Conservation (phyloP, 331 rosid species). For the Dryas integrifolia region DNA sequence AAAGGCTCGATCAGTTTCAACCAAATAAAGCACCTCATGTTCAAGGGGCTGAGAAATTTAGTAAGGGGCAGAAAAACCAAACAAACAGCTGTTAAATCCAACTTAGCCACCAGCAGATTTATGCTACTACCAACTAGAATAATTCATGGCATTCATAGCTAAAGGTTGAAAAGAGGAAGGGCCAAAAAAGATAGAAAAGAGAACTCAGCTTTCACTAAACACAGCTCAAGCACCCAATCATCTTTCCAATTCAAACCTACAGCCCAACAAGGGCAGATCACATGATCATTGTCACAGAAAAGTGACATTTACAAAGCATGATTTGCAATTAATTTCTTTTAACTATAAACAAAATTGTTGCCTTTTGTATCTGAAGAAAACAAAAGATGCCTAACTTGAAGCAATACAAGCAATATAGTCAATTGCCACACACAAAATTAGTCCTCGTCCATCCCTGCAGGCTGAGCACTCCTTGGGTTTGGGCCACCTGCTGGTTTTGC, state of each 20-base stretch:
- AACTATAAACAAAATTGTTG: neutral
- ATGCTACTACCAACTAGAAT: too few relatives aligned
- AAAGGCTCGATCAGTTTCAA: too few relatives aligned
- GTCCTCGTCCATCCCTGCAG: constrained; percentile 82
- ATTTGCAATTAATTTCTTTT: neutral
- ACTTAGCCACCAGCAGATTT: too few relatives aligned
- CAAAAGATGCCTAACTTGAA: constrained; percentile 26
- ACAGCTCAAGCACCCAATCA: neutral
- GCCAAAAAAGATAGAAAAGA: neutral
- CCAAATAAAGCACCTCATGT: too few relatives aligned
- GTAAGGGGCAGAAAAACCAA: too few relatives aligned
- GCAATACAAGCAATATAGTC: neutral
- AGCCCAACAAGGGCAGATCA: neutral
- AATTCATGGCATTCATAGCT: too few relatives aligned
- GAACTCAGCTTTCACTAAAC: neutral
- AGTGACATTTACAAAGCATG: constrained; percentile 3
- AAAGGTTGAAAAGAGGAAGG: neutral
- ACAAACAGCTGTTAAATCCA: too few relatives aligned
- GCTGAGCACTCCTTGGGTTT: constrained; percentile 52
- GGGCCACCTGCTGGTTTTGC: constrained; percentile 93
- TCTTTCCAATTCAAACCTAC: neutral
- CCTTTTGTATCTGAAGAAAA: constrained; percentile 18
- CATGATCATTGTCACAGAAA: neutral
- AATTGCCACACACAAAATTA: constrained; percentile 9
- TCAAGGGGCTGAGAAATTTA: too few relatives aligned